Evolutionary conservation across 345 rosid species (phyloP).

Genomic region (Anastatica hierochuntica): DNA sequence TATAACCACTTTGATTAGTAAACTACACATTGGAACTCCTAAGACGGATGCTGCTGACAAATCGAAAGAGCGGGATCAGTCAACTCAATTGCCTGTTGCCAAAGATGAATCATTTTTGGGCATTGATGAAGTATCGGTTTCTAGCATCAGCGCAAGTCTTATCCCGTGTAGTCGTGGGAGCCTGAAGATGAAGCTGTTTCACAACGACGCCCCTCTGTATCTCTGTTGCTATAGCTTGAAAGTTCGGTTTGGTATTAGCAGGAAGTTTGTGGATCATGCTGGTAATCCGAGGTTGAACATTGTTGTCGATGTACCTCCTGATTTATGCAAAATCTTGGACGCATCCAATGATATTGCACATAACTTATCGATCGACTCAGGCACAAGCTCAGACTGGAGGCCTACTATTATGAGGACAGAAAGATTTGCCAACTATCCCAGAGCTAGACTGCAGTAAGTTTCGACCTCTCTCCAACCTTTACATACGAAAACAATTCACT

Average conservation of each 20-base stretch:
- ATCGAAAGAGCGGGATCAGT: conserved; percentile 10
- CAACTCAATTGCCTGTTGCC: conserved; percentile 21
- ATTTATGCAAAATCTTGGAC: conserved; percentile 49
- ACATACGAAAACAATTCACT: background rate
- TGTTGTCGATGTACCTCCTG: conserved; percentile 47
- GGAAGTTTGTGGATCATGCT: conserved; percentile 34
- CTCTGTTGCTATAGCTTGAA: conserved; percentile 41
- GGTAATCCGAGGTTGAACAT: conserved; percentile 61
- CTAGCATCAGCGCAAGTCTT: conserved; percentile 38
- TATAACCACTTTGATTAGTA: conserved; percentile 33
- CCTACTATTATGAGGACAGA: conserved; percentile 33
- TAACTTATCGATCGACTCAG: conserved; percentile 30
- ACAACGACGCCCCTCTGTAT: conserved; percentile 34
- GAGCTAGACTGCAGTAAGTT: conserved; percentile 69
- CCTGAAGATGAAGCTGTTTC: conserved; percentile 40
- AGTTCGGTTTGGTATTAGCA: conserved; percentile 51
- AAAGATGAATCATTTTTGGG: conserved; percentile 30
- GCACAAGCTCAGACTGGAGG: conserved; percentile 57
- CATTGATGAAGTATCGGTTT: conserved; percentile 39
- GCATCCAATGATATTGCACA: conserved; percentile 38
- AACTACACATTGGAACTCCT: conserved; percentile 28
- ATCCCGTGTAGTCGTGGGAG: conserved; percentile 35
- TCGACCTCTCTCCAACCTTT: too few relatives aligned
- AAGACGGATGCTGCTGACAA: conserved; percentile 33
- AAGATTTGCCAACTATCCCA: conserved; percentile 35